phyloP scores from a whole-genome alignment of 148 eudicot species.

The Rhododendron ovatum region DNA sequence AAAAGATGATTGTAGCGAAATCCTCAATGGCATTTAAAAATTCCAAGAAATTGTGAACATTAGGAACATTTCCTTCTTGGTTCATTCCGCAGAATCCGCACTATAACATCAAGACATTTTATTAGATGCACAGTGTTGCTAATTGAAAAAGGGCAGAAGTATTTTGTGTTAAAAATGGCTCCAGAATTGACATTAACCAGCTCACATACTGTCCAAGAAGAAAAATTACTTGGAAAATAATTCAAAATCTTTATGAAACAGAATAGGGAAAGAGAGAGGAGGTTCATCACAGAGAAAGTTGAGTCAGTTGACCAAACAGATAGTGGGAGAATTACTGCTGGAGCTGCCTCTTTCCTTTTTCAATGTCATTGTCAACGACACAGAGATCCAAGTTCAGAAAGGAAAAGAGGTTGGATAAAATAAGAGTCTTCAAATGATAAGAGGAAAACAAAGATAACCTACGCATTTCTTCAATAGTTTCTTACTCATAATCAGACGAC shows the following conservation, averaged over 20 bases:
- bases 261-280: not conserved
- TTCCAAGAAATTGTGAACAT: not conserved
- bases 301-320: not conserved
- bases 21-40: not conserved
- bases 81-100: not conserved
- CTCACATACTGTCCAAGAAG: not conserved
- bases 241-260: not conserved
- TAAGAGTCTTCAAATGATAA: not conserved
- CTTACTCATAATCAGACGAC: not conserved
- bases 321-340: not conserved
- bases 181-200: not conserved
- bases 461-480: not conserved
- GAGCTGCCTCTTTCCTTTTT: conserved; percentile 4
- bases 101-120: not conserved
- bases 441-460: not conserved
- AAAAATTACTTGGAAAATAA: not conserved
- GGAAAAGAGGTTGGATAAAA: not conserved
- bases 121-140: not conserved
- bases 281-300: not conserved
- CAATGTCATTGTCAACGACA: not conserved
- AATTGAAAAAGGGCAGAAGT: not conserved
- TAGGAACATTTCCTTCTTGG: not conserved
- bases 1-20: not conserved
- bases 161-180: not conserved
- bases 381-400: not conserved